These are phyloP conservation scores for Fusarium tupiense DNA, from an alignment of 2,329 filamentous ascomycete genomes.

Conservation along the genomic window DNA sequence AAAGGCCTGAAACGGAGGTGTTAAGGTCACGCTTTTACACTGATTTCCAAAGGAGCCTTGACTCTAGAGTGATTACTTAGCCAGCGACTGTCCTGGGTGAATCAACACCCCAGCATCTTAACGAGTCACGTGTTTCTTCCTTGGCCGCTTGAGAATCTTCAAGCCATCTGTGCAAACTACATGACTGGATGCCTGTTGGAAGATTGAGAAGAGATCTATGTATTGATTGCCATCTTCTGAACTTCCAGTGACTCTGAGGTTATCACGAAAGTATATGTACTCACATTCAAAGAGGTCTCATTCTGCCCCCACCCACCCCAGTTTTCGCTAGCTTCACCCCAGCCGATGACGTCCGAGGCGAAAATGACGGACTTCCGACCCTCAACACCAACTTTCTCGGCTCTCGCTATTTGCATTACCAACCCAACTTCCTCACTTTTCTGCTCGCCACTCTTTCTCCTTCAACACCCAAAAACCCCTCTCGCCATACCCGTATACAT, in stretches of 20 bases:
- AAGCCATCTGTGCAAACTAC: neutral
- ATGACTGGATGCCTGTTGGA: too few species aligned
- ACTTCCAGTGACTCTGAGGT: neutral
- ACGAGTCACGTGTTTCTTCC: neutral
- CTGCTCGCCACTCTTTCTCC: neutral
- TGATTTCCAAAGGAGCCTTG: neutral
- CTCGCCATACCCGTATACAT: neutral
- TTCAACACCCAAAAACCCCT: neutral
- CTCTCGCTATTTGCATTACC: slow-evolving; percentile 16
- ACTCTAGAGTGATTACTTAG: neutral
- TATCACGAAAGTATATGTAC: neutral
- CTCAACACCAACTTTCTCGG: slow-evolving; percentile 38
- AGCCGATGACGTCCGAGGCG: slow-evolving; percentile 49
- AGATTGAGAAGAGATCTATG: neutral
- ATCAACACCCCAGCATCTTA: neutral
- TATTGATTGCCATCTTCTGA: neutral
- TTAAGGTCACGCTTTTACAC: neutral
- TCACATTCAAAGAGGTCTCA: neutral
- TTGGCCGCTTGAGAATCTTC: neutral
- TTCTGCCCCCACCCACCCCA: neutral
- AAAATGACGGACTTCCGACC: slow-evolving; percentile 42
- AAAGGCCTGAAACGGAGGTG: neutral
- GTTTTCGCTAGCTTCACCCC: slow-evolving; percentile 1
- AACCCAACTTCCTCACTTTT: slow-evolving; percentile 21
- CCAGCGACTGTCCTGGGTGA: neutral